phyloP scores from a whole-genome alignment of 257 asterid species.

The Gardenia jasminoides region DNA sequence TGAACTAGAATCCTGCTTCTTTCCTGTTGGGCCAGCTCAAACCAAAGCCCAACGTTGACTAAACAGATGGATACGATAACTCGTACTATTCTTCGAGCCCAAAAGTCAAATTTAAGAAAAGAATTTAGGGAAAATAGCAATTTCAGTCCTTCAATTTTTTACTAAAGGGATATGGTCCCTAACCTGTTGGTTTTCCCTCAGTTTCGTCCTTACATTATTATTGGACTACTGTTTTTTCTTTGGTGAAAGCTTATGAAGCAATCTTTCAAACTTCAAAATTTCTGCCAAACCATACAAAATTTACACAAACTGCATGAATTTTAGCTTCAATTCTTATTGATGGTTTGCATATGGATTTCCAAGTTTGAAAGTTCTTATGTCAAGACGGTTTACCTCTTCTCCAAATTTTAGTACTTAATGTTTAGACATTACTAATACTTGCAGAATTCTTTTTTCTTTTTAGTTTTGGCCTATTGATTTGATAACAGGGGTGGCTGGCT shows the following conservation, averaged over 20 bases:
- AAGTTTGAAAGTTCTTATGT: background rate
- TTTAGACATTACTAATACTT: background rate
- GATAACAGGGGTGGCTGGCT: no score
- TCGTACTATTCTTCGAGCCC: background rate
- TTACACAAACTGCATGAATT: background rate
- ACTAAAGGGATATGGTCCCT: background rate
- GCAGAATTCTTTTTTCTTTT: no score
- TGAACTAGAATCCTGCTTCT: background rate
- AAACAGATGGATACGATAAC: no score
- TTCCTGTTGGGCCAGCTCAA: background rate
- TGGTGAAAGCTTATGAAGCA: background rate
- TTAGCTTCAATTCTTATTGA: background rate
- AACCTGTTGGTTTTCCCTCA: background rate
- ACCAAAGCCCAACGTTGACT: background rate
- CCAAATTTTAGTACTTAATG: background rate
- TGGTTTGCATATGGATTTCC: background rate
- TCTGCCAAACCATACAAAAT: background rate
- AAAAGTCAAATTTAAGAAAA: no score
- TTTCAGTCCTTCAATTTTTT: background rate
- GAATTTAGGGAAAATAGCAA: no score
- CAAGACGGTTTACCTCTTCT: background rate
- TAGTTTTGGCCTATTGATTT: no score
- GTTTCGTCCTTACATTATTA: background rate
- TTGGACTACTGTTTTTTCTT: no score
- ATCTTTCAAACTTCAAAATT: no score